Evolutionary conservation across 805 yeast species (phyloP).

Genomic region (Candida glaebosa): DNA sequence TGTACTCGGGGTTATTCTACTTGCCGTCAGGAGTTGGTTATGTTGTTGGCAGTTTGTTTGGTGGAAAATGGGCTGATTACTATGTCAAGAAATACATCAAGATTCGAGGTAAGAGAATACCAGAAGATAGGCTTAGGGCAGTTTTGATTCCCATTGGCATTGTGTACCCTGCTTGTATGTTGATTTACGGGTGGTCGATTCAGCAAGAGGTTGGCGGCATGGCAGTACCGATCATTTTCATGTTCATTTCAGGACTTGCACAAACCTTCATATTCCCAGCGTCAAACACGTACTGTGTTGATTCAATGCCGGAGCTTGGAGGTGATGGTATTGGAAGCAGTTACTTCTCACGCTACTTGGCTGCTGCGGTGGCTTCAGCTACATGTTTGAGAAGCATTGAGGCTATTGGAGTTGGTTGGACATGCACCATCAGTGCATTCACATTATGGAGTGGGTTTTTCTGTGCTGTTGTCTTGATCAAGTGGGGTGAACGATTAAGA

Average conservation of each 20-base stretch:
- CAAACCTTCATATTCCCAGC: slow-evolving; percentile 53
- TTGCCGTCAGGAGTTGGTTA: slow-evolving; percentile 58
- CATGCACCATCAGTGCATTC: slow-evolving; percentile 47
- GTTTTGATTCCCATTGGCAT: slow-evolving; percentile 38
- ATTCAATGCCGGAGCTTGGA: slow-evolving; percentile 49
- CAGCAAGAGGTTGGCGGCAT: slow-evolving; percentile 50
- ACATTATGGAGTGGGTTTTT: slow-evolving; percentile 37
- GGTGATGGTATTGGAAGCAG: slow-evolving; percentile 58
- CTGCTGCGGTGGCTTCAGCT: slow-evolving; percentile 51
- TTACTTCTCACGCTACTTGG: slow-evolving; percentile 47
- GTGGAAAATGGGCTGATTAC: slow-evolving; percentile 52
- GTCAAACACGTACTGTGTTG: slow-evolving; percentile 56
- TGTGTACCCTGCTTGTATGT: slow-evolving; percentile 40
- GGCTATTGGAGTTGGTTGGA: slow-evolving; percentile 55
- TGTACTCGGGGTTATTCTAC: slow-evolving; percentile 51
- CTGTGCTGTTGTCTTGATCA: slow-evolving; percentile 29
- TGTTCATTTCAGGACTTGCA: slow-evolving; percentile 47
- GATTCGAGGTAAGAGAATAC: slow-evolving; percentile 41
- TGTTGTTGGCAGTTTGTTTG: slow-evolving; percentile 45
- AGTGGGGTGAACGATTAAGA: slow-evolving; percentile 40
- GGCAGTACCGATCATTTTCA: slow-evolving; percentile 48
- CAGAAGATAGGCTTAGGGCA: slow-evolving; percentile 51
- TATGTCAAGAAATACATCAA: slow-evolving; percentile 42
- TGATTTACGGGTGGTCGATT: slow-evolving; percentile 54
- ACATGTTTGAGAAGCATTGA: slow-evolving; percentile 45